Conservation (phyloP, 23 red algal species). For the Gracilariopsis chorda region DNA sequence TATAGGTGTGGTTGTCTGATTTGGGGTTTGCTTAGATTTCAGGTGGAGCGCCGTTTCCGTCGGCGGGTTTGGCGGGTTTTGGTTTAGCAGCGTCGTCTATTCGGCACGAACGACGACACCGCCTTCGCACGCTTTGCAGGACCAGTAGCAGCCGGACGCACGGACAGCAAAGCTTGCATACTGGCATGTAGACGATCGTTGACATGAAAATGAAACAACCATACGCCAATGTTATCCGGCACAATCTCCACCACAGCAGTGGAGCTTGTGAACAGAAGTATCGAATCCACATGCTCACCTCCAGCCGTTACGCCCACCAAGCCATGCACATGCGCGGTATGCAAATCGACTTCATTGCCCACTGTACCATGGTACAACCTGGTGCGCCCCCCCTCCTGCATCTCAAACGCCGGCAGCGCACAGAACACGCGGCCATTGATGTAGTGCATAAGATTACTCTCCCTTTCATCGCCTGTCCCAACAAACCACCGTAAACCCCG, state of each 20-base stretch:
- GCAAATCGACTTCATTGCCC: slow-evolving; percentile 49
- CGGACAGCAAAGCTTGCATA: slow-evolving; percentile 20
- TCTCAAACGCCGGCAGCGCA: background rate
- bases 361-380: background rate
- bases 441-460: slow-evolving; percentile 45
- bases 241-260: background rate
- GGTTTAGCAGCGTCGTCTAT: too few relatives aligned
- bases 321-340: slow-evolving; percentile 42
- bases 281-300: slow-evolving; percentile 11
- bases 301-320: slow-evolving; percentile 8
- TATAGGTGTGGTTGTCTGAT: too few relatives aligned
- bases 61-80: too few relatives aligned
- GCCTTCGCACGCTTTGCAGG: too few relatives aligned
- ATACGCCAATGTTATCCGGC: slow-evolving; percentile 14
- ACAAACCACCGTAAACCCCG: background rate
- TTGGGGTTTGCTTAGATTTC: too few relatives aligned
- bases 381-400: background rate
- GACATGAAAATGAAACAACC: slow-evolving; percentile 41
- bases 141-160: background rate
- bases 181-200: slow-evolving; percentile 42
- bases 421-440: slow-evolving; percentile 47
- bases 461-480: background rate
- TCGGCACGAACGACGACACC: background rate
- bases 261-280: slow-evolving; percentile 24
- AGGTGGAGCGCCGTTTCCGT: too few relatives aligned